Evolutionary conservation across 495 filamentous ascomycete genomes (phyloP), one percentile per base, ranked within the genome.

Genomic region (Penicillium paradoxum): DNA sequence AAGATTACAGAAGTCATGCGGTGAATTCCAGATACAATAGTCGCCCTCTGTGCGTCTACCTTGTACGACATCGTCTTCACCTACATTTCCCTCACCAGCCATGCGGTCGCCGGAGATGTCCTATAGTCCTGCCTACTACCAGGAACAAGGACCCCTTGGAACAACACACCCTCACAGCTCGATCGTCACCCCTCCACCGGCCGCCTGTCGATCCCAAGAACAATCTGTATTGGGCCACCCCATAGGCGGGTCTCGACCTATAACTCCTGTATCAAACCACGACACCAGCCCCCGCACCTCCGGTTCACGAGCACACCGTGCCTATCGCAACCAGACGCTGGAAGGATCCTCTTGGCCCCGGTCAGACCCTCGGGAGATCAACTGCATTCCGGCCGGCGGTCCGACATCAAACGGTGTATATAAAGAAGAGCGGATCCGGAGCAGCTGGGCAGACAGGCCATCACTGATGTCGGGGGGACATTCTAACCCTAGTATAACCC

Each of bases 51-150:
- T 74, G 70, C 65, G 63, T 38, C 46, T 49, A 25, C 57, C 53
- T 62, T 69, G 67, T 73, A 70, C 69, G 52, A 72, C 68, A 54
- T 57, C 56, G 48, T 45, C 32, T 44, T 54, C 55, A 46, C 48
- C 45, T 43, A 33, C 41, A 36, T 41, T 49, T 29, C 21, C 37
- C 51, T 39, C 38, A 49, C 56, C 51, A 44, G 50, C 58, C 59
- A 72, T 74, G 69, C 60, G 56, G 57, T 63, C 62, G 39, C 68
- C 68, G 55, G 70, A 69, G 60, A 74, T 73, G 72, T 65, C 72
- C 59, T 66, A 72, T 65, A 69, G 62, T 53, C 62, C 70, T 57
- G 69, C 67, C 58, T 72, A 72, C 34, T 64, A 66, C 52, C 69
- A 73, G 42, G 62, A 66, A 24, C 58, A 66, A 45, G 64, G 49